Evolutionary conservation across 2,329 filamentous ascomycete species (phyloP).

Genomic region (Aureobasidium sp.): DNA sequence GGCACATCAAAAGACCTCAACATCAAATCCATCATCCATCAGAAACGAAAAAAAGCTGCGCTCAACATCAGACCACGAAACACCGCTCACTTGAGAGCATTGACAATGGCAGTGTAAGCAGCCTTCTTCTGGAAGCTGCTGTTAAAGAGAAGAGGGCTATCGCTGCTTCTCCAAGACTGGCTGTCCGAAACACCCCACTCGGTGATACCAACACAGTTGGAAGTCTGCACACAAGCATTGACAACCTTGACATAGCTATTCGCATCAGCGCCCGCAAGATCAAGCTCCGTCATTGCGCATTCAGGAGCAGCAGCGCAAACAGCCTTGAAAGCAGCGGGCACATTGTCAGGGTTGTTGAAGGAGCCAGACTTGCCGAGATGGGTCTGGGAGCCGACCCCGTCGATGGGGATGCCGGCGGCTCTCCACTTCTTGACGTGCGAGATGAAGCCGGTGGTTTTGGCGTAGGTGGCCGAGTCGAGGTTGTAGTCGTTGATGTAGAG

Average conservation of each 20-base stretch:
- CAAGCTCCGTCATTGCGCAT: slow-evolving; percentile 61
- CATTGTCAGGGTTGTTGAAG: slow-evolving; percentile 34
- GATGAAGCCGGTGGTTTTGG: slow-evolving; percentile 53
- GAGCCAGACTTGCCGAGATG: slow-evolving; percentile 39
- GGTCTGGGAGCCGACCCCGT: slow-evolving; percentile 56
- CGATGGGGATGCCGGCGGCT: slow-evolving; percentile 55
- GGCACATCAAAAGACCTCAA: background rate
- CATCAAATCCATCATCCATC: background rate
- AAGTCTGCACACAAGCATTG: slow-evolving; percentile 51
- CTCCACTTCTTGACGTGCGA: slow-evolving; percentile 58
- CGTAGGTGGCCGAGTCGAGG: slow-evolving; percentile 52
- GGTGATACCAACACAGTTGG: slow-evolving; percentile 59
- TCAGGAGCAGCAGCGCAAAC: slow-evolving; percentile 48
- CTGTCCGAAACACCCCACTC: slow-evolving; percentile 49
- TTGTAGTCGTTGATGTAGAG: slow-evolving; percentile 69
- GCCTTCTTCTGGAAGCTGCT: slow-evolving; percentile 35
- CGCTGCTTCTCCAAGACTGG: slow-evolving; percentile 36
- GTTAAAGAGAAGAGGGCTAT: slow-evolving; percentile 38
- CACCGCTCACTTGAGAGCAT: slow-evolving; percentile 11
- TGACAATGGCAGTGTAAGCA: slow-evolving; percentile 30
- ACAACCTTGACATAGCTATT: slow-evolving; percentile 51
- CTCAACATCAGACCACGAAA: background rate
- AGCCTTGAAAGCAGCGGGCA: slow-evolving; percentile 45
- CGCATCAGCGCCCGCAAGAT: slow-evolving; percentile 53
- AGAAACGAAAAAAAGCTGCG: background rate